phyloP scores from a whole-genome alignment of 2,329 filamentous ascomycete species.

The Fusarium sp. region DNA sequence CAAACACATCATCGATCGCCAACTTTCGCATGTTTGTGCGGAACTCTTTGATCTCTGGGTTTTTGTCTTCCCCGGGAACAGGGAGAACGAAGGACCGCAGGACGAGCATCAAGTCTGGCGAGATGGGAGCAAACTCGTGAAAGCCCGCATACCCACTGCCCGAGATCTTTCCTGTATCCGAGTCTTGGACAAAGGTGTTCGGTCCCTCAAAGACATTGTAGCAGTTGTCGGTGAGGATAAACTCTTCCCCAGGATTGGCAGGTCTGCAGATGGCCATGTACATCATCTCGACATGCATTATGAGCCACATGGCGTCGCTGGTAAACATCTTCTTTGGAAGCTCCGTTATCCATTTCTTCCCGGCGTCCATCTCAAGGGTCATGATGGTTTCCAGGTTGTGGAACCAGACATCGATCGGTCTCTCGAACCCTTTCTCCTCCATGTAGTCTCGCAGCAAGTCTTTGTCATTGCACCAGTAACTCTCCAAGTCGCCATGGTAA shows the following conservation, averaged over 20 bases:
- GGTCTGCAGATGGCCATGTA: constrained; percentile 52
- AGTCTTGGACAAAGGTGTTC: constrained; percentile 28
- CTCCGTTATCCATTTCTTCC: constrained; percentile 36
- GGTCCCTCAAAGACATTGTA: constrained; percentile 51
- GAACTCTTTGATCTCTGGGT: not conserved
- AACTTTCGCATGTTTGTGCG: not conserved
- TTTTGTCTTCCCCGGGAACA: constrained; percentile 39
- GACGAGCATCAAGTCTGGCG: constrained; percentile 49
- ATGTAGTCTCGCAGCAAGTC: constrained; percentile 44
- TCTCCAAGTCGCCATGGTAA: constrained; percentile 51
- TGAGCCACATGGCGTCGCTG: constrained; percentile 46
- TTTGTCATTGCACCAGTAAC: constrained; percentile 52
- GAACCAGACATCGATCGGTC: constrained; percentile 51
- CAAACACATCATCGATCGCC: not conserved
- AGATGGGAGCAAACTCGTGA: constrained; percentile 51
- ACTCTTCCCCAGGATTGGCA: constrained; percentile 36
- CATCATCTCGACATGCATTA: constrained; percentile 37
- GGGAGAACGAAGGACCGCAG: constrained; percentile 42
- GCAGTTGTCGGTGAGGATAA: constrained; percentile 42
- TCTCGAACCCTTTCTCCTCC: constrained; percentile 37
- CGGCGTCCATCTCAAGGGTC: constrained; percentile 48
- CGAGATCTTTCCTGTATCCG: constrained; percentile 26
- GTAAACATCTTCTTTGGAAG: constrained; percentile 43
- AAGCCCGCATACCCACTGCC: constrained; percentile 23
- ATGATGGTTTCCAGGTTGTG: constrained; percentile 48